Conservation (phyloP, 345 rosid genomes). For the Nephelium lappaceum region DNA sequence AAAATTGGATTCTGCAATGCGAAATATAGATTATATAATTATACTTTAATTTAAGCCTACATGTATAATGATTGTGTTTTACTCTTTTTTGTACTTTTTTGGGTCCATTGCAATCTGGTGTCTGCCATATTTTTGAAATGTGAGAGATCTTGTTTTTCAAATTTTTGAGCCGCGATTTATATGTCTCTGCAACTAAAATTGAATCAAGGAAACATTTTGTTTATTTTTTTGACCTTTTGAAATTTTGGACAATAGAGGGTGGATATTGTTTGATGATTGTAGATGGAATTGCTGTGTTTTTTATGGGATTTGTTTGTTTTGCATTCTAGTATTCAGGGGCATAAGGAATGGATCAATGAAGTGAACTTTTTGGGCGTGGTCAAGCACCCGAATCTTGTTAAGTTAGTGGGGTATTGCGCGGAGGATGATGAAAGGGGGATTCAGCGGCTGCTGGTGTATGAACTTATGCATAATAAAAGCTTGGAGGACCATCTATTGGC, state of each 20-base stretch:
- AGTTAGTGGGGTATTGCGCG: conserved; percentile 86
- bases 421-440: conserved; percentile 97
- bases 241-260: too few species aligned
- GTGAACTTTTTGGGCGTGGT: conserved; percentile 90
- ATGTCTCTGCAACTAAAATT: neutral
- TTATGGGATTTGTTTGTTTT: conserved; percentile 36
- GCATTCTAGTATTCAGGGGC: conserved; percentile 89
- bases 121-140: conserved; percentile 1
- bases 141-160: neutral
- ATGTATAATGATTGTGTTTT: neutral
- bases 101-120: neutral
- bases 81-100: neutral
- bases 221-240: neutral
- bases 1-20: neutral
- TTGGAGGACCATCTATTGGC: conserved; percentile 82
- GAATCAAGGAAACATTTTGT: neutral
- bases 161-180: neutral
- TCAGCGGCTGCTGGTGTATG: conserved; percentile 84
- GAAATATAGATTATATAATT: neutral
- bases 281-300: conserved; percentile 5
- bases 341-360: conserved; percentile 97
- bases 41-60: neutral
- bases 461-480: conserved; percentile 89
- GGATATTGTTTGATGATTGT: neutral
- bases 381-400: conserved; percentile 92